A percentile compares a stretch with the other conserved stretches of the same genome.
Conservation (phyloP, 2,329 filamentous ascomycete species). For the Apiospora malaysiana region DNA sequence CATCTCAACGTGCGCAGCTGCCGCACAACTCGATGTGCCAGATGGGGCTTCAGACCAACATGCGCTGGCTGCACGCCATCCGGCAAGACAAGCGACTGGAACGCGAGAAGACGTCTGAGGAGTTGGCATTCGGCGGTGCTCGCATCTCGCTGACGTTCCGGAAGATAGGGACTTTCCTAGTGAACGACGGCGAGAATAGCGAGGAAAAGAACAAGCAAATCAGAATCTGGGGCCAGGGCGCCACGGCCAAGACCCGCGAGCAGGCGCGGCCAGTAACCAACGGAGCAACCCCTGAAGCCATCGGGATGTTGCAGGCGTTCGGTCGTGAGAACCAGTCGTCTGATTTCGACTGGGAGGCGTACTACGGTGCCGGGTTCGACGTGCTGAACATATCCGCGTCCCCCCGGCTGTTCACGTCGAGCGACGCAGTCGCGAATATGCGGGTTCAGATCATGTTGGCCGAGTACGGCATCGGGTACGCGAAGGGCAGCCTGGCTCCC, state of each 20-base stretch:
- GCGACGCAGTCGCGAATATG: slow-evolving; percentile 54
- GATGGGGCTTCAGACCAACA: slow-evolving; percentile 82
- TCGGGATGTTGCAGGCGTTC: slow-evolving; percentile 78
- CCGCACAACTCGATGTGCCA: slow-evolving; percentile 90
- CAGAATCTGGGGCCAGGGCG: slow-evolving; percentile 90
- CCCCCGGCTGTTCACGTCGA: slow-evolving; percentile 56
- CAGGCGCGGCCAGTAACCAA: slow-evolving; percentile 70
- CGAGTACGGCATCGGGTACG: slow-evolving; percentile 53
- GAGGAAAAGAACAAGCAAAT: background rate
- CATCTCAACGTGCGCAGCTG: slow-evolving; percentile 71
- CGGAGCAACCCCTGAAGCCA: slow-evolving; percentile 68
- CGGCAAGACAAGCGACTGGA: slow-evolving; percentile 79
- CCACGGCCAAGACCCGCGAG: slow-evolving; percentile 67
- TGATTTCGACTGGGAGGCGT: slow-evolving; percentile 74
- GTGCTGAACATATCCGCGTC: slow-evolving; percentile 70
- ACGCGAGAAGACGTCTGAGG: slow-evolving; percentile 70
- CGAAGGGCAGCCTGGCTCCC: slow-evolving; percentile 43
- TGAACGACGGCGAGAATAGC: slow-evolving; percentile 57
- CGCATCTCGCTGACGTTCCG: slow-evolving; percentile 94
- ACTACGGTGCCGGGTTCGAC: slow-evolving; percentile 84
- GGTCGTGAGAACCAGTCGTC: slow-evolving; percentile 79
- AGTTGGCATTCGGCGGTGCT: slow-evolving; percentile 74
- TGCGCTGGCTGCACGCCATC: slow-evolving; percentile 90
- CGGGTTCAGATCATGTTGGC: slow-evolving; percentile 57
- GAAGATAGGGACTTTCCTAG: slow-evolving; percentile 83